Evolutionary conservation across 441 rosid genomes (phyloP).

Genomic region (Euphorbia corollata): DNA sequence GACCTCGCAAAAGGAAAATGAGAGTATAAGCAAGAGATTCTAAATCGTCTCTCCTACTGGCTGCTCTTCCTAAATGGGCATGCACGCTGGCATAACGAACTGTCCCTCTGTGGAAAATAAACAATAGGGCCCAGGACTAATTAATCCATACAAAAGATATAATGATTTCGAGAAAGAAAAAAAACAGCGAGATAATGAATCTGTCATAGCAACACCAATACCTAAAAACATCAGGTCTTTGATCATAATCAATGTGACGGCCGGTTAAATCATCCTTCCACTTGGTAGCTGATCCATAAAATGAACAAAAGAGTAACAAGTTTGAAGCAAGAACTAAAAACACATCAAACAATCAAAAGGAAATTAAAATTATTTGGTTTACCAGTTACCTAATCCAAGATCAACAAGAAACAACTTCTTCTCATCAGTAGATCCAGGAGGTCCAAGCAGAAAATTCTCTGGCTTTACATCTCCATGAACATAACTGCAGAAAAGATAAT

Average conservation of each 20-base stretch:
- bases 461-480: slow-evolving; percentile 98
- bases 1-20: slow-evolving; percentile 82
- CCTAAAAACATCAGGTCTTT: slow-evolving; percentile 96
- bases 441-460: slow-evolving; percentile 87
- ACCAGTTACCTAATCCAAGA: slow-evolving; percentile 68
- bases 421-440: slow-evolving; percentile 69
- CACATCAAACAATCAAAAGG: slow-evolving; percentile 2
- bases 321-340: not conserved
- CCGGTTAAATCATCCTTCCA: slow-evolving; percentile 81
- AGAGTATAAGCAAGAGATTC: slow-evolving; percentile 97
- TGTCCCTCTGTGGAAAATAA: slow-evolving; percentile 53
- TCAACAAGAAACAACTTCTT: slow-evolving; percentile 84
- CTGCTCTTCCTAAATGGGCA: slow-evolving; percentile 94
- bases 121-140: slow-evolving; percentile 8
- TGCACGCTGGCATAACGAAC: slow-evolving; percentile 94
- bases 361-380: not conserved
- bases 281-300: slow-evolving; percentile 47
- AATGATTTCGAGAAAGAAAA: not conserved
- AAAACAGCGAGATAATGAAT: not conserved
- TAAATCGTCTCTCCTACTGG: slow-evolving; percentile 90
- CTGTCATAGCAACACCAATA: slow-evolving; percentile 11
- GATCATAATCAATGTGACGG: slow-evolving; percentile 87
- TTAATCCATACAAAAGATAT: not conserved
- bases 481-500: slow-evolving; percentile 35
- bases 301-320: not conserved